A percentile compares a stretch with the other conserved stretches of the same genome.
Evolutionary conservation across 2,329 filamentous ascomycete genomes (phyloP).

Genomic region (Colletotrichum camelliae): DNA sequence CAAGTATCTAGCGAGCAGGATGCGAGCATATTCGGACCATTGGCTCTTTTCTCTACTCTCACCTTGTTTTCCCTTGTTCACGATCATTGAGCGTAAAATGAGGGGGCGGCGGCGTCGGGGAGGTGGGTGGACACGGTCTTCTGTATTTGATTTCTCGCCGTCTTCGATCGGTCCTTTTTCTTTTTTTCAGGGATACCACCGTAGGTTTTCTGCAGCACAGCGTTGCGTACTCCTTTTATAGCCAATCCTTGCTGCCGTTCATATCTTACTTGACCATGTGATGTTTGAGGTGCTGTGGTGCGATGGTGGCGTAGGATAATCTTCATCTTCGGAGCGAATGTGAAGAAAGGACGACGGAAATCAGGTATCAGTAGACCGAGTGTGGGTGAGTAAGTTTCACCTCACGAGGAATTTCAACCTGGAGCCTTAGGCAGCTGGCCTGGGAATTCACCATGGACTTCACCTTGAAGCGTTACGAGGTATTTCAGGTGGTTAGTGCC

Average conservation of each 20-base stretch:
- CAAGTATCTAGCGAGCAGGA: background rate
- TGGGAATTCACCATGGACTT: background rate
- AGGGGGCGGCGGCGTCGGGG: background rate
- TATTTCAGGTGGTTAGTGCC: background rate
- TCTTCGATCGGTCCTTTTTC: background rate
- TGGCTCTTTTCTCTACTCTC: background rate
- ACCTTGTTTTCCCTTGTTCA: background rate
- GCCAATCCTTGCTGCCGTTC: background rate
- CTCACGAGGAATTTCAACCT: background rate
- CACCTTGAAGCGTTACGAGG: fast-evolving
- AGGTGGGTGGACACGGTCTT: background rate
- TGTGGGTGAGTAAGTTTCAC: background rate
- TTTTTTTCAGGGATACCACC: background rate
- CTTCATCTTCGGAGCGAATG: background rate
- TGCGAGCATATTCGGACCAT: background rate
- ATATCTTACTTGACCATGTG: background rate
- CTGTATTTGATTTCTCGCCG: background rate
- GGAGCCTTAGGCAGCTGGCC: background rate
- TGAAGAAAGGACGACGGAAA: fast-evolving
- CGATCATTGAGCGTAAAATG: background rate
- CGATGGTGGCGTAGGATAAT: fast-evolving
- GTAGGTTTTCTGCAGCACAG: background rate
- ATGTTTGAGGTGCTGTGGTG: background rate
- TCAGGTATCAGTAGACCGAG: background rate
- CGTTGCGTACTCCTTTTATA: background rate